Evolutionary conservation across 1,284 basidiomycete genomes (phyloP).

Genomic region (Ustilago sp.): DNA sequence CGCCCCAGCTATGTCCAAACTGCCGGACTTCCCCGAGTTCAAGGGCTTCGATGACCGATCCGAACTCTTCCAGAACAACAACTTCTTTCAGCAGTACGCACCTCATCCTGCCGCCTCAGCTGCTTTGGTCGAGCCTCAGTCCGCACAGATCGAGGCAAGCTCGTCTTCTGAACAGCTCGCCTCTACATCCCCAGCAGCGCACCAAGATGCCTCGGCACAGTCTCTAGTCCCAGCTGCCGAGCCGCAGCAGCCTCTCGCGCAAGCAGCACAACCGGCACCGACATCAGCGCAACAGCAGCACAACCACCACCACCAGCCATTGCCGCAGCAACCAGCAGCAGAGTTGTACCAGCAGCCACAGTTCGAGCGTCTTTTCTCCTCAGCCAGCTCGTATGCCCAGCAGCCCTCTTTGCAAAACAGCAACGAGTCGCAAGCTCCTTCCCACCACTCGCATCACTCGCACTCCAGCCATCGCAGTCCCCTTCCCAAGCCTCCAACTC

Average conservation of each 20-base stretch:
- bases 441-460: slow-evolving; percentile 19
- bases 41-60: slow-evolving; percentile 31
- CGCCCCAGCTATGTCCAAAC: slow-evolving; percentile 13
- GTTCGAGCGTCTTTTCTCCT: slow-evolving; percentile 48
- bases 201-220: slow-evolving; percentile 8
- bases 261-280: slow-evolving; percentile 3
- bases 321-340: background rate
- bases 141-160: slow-evolving; percentile 38
- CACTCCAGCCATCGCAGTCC: slow-evolving; percentile 37
- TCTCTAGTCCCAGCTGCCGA: slow-evolving; percentile 1
- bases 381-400: slow-evolving; percentile 45
- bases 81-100: slow-evolving; percentile 43
- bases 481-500: slow-evolving; percentile 30
- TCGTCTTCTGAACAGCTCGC: slow-evolving; percentile 17
- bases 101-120: slow-evolving; percentile 28
- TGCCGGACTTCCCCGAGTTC: slow-evolving; percentile 48
- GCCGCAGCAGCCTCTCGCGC: background rate
- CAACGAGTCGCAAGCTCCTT: slow-evolving; percentile 28
- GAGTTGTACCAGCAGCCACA: slow-evolving; percentile 13
- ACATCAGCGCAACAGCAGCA: slow-evolving; percentile 9
- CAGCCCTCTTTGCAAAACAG: slow-evolving; percentile 24
- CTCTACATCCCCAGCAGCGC: background rate
- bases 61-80: slow-evolving; percentile 34
- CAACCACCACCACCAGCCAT: background rate
- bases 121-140: slow-evolving; percentile 41